Base-by-base conservation (phyloP, 1,284 basidiomycete genomes). In the Malassezia arunalokei region DNA sequence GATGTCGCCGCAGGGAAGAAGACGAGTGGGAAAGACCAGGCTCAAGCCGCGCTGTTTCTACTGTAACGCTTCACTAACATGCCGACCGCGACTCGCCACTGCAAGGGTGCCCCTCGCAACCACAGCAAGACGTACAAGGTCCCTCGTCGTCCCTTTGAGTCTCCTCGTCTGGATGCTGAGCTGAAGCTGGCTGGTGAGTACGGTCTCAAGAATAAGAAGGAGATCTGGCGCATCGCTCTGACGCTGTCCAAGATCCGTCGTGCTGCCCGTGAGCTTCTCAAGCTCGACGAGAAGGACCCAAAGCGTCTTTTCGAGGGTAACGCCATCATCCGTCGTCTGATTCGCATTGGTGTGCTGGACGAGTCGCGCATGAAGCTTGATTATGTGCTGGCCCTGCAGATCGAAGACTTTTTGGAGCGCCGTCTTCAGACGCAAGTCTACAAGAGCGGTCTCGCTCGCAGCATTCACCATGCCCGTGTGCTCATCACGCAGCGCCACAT, bases 111-210 rank as follows among this genome's bases (percentile, higher is more conserved):
- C 56, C 70, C 70, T 50, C 57, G 70, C 41, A 70, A 68, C 54
- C 63, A 67, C 52, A 65, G 62, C 59, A 73, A 73, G 68, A 73
- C 68, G 60, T 71, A 66, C 69, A 73, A 73, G 69, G 90, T 96
- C 81, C 92, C 92, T 75, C 88, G 85, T 81, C 85, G 92, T 76
- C 86, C 92, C 75, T 96, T 85, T 78, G 90, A 87, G 80, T 87
- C 89, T 62, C 87, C 92, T 75, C 90, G 92, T 79, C 88, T 98
- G 79, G 92, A 99, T 80, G 84, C 87, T 70, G 94, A 98, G 82
- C 82, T 99, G 75, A 98, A 96, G 88, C 89, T 96, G 78, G 90
- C 90, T 60, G 92, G 92, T 78, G 94, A 99, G 81, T 98, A 92
- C 81, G 92, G 92, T 78, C 87, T 98, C 73, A 87, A 91, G 77